phyloP scores from a whole-genome alignment of 73 alveolate species.

The Paramecium octaurelia region DNA sequence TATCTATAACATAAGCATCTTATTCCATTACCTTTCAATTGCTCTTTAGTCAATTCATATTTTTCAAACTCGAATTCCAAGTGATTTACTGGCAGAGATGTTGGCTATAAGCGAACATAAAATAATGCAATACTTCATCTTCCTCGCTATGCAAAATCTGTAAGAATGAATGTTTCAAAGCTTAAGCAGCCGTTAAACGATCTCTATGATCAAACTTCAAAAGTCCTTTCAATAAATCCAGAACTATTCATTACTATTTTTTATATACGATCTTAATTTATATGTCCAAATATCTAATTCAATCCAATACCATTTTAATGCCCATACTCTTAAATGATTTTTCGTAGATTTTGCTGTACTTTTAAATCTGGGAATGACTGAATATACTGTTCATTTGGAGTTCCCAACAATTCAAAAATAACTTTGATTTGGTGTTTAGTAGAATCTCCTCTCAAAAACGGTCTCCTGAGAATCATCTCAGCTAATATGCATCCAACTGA shows the following conservation, averaged over 20 bases:
- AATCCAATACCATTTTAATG: constrained; percentile 36
- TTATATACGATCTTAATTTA: constrained; percentile 75
- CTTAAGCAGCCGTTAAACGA: constrained; percentile 86
- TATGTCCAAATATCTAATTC: constrained; percentile 67
- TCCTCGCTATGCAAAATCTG: constrained; percentile 73
- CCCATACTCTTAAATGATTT: constrained; percentile 56
- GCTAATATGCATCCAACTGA: constrained; percentile 59
- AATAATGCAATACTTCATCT: constrained; percentile 54
- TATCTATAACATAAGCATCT: not conserved
- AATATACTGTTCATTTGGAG: constrained; percentile 32
- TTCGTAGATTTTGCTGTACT: constrained; percentile 10
- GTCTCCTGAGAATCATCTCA: constrained; percentile 50
- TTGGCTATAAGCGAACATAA: constrained; percentile 28
- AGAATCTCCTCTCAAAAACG: constrained; percentile 53
- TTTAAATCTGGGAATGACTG: constrained; percentile 35
- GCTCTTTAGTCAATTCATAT: constrained; percentile 57
- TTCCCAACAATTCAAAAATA: constrained; percentile 53
- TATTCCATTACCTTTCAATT: constrained; percentile 52
- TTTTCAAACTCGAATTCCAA: constrained; percentile 67
- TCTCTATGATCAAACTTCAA: constrained; percentile 80
- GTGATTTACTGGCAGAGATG: constrained; percentile 18
- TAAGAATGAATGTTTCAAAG: constrained; percentile 86
- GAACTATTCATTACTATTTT: constrained; percentile 3
- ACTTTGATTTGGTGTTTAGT: constrained; percentile 17
- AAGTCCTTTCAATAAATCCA: constrained; percentile 62